Evolutionary conservation across 495 filamentous ascomycete genomes (phyloP).

Genomic region (Penicillium odoratum): DNA sequence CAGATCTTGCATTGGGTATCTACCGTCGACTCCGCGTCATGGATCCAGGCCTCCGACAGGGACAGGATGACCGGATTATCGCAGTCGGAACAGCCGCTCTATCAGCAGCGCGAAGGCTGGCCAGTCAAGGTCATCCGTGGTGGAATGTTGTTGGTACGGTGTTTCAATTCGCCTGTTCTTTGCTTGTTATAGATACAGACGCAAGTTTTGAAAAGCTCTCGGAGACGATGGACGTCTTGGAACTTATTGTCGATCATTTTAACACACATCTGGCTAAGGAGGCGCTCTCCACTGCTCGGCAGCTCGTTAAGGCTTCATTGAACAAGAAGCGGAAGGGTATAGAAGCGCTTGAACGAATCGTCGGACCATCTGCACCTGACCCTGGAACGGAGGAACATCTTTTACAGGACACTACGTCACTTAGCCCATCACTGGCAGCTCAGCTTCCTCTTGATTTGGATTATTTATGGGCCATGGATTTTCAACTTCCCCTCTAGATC

Average conservation of each 20-base stretch:
- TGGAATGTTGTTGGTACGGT: conserved; percentile 42
- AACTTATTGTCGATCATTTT: conserved; percentile 29
- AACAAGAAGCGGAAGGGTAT: conserved; percentile 28
- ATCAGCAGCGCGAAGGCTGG: conserved; percentile 31
- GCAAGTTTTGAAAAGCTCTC: conserved; percentile 33
- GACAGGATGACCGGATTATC: conserved; percentile 22
- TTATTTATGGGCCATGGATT: conserved; percentile 19
- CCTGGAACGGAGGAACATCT: conserved; percentile 1
- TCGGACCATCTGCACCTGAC: conserved; percentile 9
- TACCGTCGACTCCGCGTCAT: conserved; percentile 40
- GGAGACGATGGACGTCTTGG: conserved; percentile 37
- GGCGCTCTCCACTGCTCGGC: conserved; percentile 37
- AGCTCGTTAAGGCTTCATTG: conserved; percentile 28
- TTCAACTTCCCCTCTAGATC: conserved; percentile 1
- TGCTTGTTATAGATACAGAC: conserved; percentile 41
- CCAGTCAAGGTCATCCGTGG: conserved; percentile 34
- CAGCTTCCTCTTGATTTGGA: conserved; percentile 22
- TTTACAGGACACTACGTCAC: conserved; percentile 6
- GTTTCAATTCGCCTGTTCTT: conserved; percentile 45
- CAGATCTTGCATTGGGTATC: conserved; percentile 40
- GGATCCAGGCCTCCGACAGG: conserved; percentile 22
- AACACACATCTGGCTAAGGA: conserved; percentile 40
- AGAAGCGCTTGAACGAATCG: conserved; percentile 17
- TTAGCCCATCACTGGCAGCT: conserved; percentile 12
- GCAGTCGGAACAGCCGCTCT: conserved; percentile 16